Evolutionary conservation across 2,329 filamentous ascomycete species (phyloP), one percentile per base, ranked within the genome.

Genomic region (Colletotrichum caudatum): DNA sequence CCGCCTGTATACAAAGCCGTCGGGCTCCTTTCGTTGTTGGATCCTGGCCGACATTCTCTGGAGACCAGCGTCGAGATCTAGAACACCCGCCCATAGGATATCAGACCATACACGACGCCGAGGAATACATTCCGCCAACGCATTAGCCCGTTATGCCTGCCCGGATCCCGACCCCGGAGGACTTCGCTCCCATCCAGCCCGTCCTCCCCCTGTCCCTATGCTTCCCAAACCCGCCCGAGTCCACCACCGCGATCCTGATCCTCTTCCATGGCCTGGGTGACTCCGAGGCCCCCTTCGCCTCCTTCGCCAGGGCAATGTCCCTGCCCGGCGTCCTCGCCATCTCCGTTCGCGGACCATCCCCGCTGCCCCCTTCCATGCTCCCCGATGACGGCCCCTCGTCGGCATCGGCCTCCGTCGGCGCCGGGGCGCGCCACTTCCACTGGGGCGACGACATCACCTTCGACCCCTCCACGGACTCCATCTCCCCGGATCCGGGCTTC

Each of bases 231-330:
- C 85, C 87, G 29, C 82, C 87, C 48, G 89, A 92, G 72, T 87
- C 88, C 16, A 89, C 92, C 12, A 92, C 90, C 54, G 92, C 95
- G 76, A 86, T 97, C 75, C 89, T 97, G 73, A 83, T 97, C 78
- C 88, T 97, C 63, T 89, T 97, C 69, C 94, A 97, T 81, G 94
- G 94, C 74, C 88, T 97, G 16, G 94, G 94, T 73, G 94, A 97
- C 82, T 90, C 88, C 44, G 88, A 93, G 71, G 77, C 79, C 3
- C 86, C 92, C 46, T 97, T 96, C 80, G 87, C 89, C 71, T 82
- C 83, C 56, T 92, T 97, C 73, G 93, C 91, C 26, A 84, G 85
- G 68, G 90, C 89, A 75, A 82, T 97, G 72, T 85, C 87, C 72
- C 88, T 97, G 3, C 94, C 94, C 0, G 93, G 94, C 77, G 94